Evolutionary conservation across 768 basidiomycete genomes (phyloP).

Genomic region (Mrakia gelida): DNA sequence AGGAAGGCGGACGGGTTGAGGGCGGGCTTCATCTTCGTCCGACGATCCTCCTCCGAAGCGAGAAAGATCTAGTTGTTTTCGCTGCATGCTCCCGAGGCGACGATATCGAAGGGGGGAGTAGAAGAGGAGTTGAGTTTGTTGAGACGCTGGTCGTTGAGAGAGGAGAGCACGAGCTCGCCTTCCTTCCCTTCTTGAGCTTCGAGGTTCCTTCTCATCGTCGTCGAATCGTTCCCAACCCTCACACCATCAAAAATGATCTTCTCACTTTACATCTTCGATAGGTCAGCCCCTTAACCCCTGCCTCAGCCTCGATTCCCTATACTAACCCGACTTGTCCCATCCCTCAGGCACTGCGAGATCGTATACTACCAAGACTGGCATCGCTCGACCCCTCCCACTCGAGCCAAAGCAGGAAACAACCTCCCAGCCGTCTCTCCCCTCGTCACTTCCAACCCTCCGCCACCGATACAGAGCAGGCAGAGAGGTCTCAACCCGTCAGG

Average conservation of each 20-base stretch:
- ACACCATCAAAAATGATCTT: constrained; percentile 49
- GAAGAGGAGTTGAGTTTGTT: not conserved
- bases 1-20: constrained; percentile 37
- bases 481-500: constrained; percentile 1
- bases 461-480: not conserved
- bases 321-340: not conserved
- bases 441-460: constrained; percentile 46
- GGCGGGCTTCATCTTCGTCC: constrained; percentile 34
- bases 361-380: constrained; percentile 97
- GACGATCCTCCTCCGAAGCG: constrained; percentile 38
- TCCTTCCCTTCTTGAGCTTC: too few relatives aligned
- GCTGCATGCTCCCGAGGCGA: constrained; percentile 35
- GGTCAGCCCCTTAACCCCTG: constrained; percentile 49
- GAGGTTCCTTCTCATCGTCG: not conserved
- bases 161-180: not conserved
- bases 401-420: constrained; percentile 63
- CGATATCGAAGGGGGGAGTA: not conserved
- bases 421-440: constrained; percentile 75
- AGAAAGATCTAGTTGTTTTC: constrained; percentile 41
- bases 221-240: not conserved
- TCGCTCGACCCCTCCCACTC: constrained; percentile 66
- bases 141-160: constrained; percentile 10
- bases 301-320: constrained; percentile 2
- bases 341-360: constrained; percentile 74
- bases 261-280: constrained; percentile 81